These are phyloP conservation scores for Luzula sylvatica DNA, from an alignment of 176 grass and related monocot genomes.

Conservation along the genomic window DNA sequence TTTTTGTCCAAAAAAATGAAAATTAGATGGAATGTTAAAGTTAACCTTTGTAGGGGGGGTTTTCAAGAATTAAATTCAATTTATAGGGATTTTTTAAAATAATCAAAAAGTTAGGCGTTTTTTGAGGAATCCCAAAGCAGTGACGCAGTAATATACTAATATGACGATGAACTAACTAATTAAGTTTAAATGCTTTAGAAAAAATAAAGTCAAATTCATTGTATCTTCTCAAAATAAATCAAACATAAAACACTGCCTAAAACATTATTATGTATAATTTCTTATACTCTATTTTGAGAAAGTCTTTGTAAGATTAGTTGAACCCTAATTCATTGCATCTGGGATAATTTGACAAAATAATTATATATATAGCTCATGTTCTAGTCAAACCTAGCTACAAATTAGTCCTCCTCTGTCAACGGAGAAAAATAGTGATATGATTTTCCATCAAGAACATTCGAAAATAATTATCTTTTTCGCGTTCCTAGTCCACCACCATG, in stretches of 20 bases:
- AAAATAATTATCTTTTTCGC: not conserved
- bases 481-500: not conserved
- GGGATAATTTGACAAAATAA: not conserved
- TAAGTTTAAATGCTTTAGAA: too few species aligned
- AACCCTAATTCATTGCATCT: not conserved
- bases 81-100: too few species aligned
- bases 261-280: not conserved
- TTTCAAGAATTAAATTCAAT: too few species aligned
- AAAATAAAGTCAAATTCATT: constrained; percentile 5
- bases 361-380: not conserved
- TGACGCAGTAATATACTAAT: too few species aligned
- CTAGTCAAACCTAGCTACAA: not conserved
- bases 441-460: not conserved
- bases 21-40: too few species aligned
- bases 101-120: too few species aligned
- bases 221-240: not conserved
- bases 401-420: not conserved
- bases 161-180: too few species aligned
- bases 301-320: not conserved
- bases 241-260: too few species aligned
- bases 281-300: not conserved
- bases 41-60: too few species aligned
- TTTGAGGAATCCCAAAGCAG: too few species aligned
- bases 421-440: not conserved
- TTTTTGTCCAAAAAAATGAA: too few species aligned